A percentile compares a stretch with the other conserved stretches of the same genome.
phyloP scores from a whole-genome alignment of 805 yeast genomes.

The Spathaspora passalidarum region DNA sequence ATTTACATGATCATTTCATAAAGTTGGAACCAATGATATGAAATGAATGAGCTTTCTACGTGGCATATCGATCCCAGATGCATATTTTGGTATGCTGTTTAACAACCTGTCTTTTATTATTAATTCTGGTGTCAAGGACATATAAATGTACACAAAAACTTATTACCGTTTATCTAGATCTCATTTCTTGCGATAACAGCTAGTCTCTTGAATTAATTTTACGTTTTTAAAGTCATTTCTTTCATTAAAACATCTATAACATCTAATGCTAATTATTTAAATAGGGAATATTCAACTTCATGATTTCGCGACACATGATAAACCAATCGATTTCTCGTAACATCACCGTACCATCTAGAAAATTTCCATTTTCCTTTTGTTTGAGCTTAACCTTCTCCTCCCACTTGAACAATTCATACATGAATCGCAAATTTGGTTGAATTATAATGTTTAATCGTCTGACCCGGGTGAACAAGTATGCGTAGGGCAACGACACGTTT shows the following conservation, averaged over 20 bases:
- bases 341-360: conserved; percentile 8
- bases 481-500: conserved; percentile 63
- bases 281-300: conserved; percentile 69
- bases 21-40: too few species aligned
- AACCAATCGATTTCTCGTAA: conserved; percentile 84
- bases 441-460: conserved; percentile 87
- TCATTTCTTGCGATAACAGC: too few species aligned
- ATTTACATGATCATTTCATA: too few species aligned
- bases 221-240: too few species aligned
- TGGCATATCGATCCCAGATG: too few species aligned
- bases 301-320: conserved; percentile 78
- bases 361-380: conserved; percentile 7
- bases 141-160: too few species aligned
- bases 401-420: conserved; percentile 79
- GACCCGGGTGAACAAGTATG: conserved; percentile 86
- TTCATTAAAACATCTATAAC: background rate
- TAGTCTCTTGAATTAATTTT: too few species aligned
- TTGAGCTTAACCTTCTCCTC: conserved; percentile 26
- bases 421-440: conserved; percentile 87
- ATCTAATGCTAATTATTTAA: conserved; percentile 24
- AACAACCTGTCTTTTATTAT: too few species aligned
- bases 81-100: too few species aligned
- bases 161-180: too few species aligned
- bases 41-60: too few species aligned
- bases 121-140: too few species aligned